Percentiles rank a stretch among this genome's conserved stretches.
Evolutionary conservation across 208 protist genomes (phyloP).

Genomic region (Crithidia expoeki): DNA sequence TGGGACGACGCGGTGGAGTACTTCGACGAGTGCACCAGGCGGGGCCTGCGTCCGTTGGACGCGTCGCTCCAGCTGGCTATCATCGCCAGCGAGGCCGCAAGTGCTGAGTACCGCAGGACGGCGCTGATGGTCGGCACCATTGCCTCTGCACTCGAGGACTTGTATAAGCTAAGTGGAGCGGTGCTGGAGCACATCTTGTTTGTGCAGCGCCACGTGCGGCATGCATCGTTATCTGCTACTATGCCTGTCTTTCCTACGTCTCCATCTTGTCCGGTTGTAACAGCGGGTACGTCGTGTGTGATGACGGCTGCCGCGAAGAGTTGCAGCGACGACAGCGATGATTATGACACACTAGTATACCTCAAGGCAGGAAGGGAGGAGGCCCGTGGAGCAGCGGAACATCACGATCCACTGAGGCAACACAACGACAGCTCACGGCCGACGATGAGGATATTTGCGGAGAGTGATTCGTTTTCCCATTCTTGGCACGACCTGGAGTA

Average conservation of each 20-base stretch:
- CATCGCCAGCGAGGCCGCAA: slow-evolving; percentile 61
- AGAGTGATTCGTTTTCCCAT: not conserved
- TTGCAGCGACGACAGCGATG: too few relatives aligned
- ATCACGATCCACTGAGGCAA: too few relatives aligned
- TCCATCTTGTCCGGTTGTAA: not conserved
- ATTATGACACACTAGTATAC: not conserved
- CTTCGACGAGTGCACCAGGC: slow-evolving; percentile 68
- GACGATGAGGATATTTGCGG: not conserved
- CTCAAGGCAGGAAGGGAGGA: not conserved
- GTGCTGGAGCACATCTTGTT: slow-evolving; percentile 77
- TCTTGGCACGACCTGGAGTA: too few relatives aligned
- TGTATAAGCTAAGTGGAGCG: slow-evolving; percentile 65
- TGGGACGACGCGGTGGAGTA: slow-evolving; percentile 76
- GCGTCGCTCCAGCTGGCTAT: slow-evolving; percentile 70
- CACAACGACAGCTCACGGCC: not conserved
- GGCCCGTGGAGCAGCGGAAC: too few relatives aligned
- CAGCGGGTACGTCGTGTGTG: not conserved
- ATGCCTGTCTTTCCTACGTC: too few relatives aligned
- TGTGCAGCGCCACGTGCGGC: slow-evolving; percentile 50
- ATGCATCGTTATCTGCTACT: slow-evolving; percentile 2
- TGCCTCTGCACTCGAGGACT: slow-evolving; percentile 77
- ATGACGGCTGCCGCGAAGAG: not conserved
- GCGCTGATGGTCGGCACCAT: slow-evolving; percentile 69
- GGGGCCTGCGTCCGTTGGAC: slow-evolving; percentile 62
- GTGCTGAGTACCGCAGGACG: slow-evolving; percentile 60